Conservation (phyloP, 2,329 filamentous ascomycete genomes). For the Aureobasidium lini region DNA sequence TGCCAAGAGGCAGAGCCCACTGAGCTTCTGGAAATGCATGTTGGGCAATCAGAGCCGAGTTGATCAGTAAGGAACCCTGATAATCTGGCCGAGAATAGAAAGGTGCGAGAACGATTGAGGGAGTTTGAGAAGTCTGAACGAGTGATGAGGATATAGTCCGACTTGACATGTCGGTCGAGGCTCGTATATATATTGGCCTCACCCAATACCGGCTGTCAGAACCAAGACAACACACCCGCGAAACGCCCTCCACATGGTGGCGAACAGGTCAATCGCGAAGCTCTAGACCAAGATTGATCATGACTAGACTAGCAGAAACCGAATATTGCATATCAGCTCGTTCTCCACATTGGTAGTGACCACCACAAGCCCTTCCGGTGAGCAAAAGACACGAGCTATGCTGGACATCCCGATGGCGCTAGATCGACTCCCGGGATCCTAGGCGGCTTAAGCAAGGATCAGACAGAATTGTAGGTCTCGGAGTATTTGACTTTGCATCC, state of each 20-base stretch:
- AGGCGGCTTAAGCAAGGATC: slow-evolving; percentile 8
- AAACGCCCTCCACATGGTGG: not conserved
- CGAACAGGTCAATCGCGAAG: not conserved
- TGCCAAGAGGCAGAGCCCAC: slow-evolving; percentile 13
- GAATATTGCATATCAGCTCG: slow-evolving; percentile 11
- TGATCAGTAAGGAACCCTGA: not conserved
- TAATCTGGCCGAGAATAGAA: not conserved
- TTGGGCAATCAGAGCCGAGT: not conserved
- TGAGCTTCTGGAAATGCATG: slow-evolving; percentile 15
- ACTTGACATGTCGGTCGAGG: not conserved
- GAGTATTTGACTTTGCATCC: slow-evolving; percentile 2
- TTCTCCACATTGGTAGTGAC: slow-evolving; percentile 1
- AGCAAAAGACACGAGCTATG: not conserved
- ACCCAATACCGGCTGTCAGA: not conserved
- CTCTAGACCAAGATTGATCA: slow-evolving; percentile 4
- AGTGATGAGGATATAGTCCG: slow-evolving; percentile 1
- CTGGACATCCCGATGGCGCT: slow-evolving; percentile 9
- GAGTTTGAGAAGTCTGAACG: slow-evolving; percentile 10
- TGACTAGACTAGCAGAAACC: slow-evolving; percentile 1
- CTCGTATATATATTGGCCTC: slow-evolving; percentile 11
- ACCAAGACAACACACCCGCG: not conserved
- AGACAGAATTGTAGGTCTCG: not conserved
- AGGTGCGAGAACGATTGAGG: slow-evolving; percentile 7
- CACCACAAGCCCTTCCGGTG: not conserved
- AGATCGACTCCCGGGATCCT: not conserved